phyloP scores from a whole-genome alignment of 768 basidiomycete genomes.

The Flagelloscypha sp. region DNA sequence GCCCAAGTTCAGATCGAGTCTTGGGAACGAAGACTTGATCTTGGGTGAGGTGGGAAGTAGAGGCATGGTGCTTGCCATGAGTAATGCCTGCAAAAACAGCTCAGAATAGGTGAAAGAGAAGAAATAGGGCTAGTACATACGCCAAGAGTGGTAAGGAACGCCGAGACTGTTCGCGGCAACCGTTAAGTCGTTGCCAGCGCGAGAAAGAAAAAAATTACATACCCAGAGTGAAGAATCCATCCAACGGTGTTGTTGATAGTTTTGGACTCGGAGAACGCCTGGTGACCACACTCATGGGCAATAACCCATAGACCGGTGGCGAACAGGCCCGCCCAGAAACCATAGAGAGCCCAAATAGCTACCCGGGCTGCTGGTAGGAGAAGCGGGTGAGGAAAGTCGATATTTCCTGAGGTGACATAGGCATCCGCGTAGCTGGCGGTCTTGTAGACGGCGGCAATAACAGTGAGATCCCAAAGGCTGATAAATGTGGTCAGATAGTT shows the following conservation, averaged over 20 bases:
- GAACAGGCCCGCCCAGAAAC: constrained; percentile 76
- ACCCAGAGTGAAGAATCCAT: constrained; percentile 89
- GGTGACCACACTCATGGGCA: constrained; percentile 94
- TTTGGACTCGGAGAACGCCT: constrained; percentile 92
- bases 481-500: constrained; percentile 3
- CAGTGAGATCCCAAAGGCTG: constrained; percentile 68
- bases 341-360: constrained; percentile 72
- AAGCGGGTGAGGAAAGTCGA: constrained; percentile 50
- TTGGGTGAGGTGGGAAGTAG: constrained; percentile 86
- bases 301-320: constrained; percentile 92
- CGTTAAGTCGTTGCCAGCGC: constrained; percentile 7
- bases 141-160: constrained; percentile 96
- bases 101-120: constrained; percentile 5
- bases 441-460: constrained; percentile 65
- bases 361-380: constrained; percentile 57
- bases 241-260: constrained; percentile 87
- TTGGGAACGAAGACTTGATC: constrained; percentile 94
- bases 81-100: too few species aligned
- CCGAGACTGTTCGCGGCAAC: constrained; percentile 51
- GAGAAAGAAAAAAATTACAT: constrained; percentile 21
- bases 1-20: constrained; percentile 72
- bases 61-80: constrained; percentile 93
- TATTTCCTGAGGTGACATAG: constrained; percentile 42
- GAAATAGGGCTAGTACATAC: too few species aligned
- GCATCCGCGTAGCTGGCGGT: constrained; percentile 55